These are phyloP conservation scores for Podospora australis DNA, from an alignment of 495 filamentous ascomycete genomes.

Conservation along the genomic window DNA sequence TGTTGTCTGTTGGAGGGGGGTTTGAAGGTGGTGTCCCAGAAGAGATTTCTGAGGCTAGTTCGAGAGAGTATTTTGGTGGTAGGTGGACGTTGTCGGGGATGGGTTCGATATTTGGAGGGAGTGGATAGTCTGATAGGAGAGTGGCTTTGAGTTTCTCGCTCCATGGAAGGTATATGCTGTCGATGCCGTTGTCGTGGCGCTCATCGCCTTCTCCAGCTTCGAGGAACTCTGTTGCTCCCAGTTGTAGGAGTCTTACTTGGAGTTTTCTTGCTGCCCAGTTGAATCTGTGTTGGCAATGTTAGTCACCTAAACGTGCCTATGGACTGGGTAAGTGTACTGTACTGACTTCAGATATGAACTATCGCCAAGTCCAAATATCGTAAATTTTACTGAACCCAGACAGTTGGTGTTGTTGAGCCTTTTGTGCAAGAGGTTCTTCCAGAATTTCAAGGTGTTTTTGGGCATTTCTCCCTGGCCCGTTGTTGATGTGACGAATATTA, in stretches of 20 bases:
- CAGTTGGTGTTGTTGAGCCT: constrained; percentile 66
- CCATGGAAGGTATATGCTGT: constrained; percentile 81
- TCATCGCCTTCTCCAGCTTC: constrained; percentile 83
- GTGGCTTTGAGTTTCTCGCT: constrained; percentile 54
- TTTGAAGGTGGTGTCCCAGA: neutral
- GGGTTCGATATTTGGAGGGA: constrained; percentile 56
- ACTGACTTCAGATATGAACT: constrained; percentile 82
- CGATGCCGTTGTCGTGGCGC: constrained; percentile 78
- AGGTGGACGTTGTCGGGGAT: constrained; percentile 73
- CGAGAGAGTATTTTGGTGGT: constrained; percentile 72
- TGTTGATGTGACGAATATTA: constrained; percentile 78
- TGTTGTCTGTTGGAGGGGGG: neutral
- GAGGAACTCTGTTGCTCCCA: constrained; percentile 74
- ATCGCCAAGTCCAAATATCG: constrained; percentile 87
- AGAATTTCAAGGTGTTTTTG: constrained; percentile 69
- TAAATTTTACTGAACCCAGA: constrained; percentile 60
- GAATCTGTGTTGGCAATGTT: constrained; percentile 50
- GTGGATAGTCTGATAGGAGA: constrained; percentile 61
- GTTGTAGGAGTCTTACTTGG: constrained; percentile 73
- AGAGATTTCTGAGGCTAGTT: constrained; percentile 28
- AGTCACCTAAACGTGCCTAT: neutral
- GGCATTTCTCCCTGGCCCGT: constrained; percentile 95
- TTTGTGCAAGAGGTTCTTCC: constrained; percentile 75
- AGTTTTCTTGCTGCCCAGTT: constrained; percentile 91
- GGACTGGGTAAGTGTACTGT: neutral